phyloP scores from a whole-genome alignment of 2,329 filamentous ascomycete genomes.

The Didymella pinodella region DNA sequence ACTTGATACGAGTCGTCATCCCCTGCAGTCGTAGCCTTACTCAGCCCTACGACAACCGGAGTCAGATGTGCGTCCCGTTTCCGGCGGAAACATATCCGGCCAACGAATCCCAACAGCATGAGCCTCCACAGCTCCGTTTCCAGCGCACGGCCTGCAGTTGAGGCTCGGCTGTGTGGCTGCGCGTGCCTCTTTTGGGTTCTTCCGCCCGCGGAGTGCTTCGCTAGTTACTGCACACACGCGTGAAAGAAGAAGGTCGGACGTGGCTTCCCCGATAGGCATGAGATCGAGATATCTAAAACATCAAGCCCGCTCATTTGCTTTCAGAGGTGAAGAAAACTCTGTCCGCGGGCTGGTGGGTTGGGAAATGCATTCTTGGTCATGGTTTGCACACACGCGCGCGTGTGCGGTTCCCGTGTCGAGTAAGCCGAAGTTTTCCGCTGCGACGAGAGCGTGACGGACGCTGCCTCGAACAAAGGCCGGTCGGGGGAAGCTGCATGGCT shows the following conservation, averaged over 20 bases:
- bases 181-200: slow-evolving; percentile 3
- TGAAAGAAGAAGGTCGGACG: slow-evolving; percentile 11
- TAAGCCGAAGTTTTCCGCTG: slow-evolving; percentile 14
- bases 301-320: background rate
- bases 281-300: slow-evolving; percentile 10
- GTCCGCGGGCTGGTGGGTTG: slow-evolving; percentile 13
- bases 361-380: slow-evolving; percentile 1
- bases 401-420: background rate
- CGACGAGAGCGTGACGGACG: background rate
- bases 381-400: slow-evolving; percentile 11
- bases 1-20: too few relatives aligned
- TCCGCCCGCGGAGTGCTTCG: slow-evolving; percentile 14
- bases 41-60: slow-evolving; percentile 2
- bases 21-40: background rate
- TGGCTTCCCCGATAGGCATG: background rate
- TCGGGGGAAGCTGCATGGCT: background rate
- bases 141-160: slow-evolving; percentile 6
- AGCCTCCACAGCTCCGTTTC: slow-evolving; percentile 9
- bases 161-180: slow-evolving; percentile 9
- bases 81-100: slow-evolving; percentile 19
- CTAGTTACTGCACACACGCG: slow-evolving; percentile 4
- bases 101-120: slow-evolving; percentile 7
- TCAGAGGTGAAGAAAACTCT: background rate
- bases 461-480: background rate
- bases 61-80: slow-evolving; percentile 3